Evolutionary conservation across 352 stramenopile species (phyloP), one percentile per base, ranked within the genome.

Genomic region (Pythium rhizo-oryzae): DNA sequence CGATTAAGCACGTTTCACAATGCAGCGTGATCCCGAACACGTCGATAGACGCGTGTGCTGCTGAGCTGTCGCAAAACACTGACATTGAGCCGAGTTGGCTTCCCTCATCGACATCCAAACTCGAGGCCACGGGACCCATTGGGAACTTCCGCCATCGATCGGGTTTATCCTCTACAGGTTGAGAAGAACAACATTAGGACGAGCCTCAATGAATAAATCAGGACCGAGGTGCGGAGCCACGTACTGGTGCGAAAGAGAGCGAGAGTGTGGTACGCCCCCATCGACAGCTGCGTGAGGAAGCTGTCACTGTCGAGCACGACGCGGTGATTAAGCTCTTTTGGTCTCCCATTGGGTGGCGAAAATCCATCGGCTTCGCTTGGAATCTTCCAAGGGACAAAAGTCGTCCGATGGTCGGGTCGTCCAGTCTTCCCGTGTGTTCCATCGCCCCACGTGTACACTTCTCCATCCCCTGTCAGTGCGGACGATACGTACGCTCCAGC

Each of bases 401-500:
- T 88, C 46, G 70, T 87, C 1, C 84, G 74, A 15, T 67, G 37
- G 39, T 87, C 82, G 0, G 44, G 18, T 13, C 81, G 70, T 41
- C 68, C 74, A 0, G 80, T 88, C 47, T 92, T 90, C 1, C 74
- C 71, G 30, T 86, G 74, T 4, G 47, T 69, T 23, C 72, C 76
- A 49, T 94, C 83, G 13, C 87, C 87, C 87, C 87, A 94, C 7
- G 83, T 80, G 37, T 79, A 90, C 8, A 94, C 53, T 25, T 92
- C 71, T 0, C 87, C 87, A 19, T 89, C 76, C 2, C 74, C 81
- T 43, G 74, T 84, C 11, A 94, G 67, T 4, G 79, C 84, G 7
- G 76, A 77, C 1, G 87, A 94, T 39, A 79, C 82, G 24, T 77
- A 76, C 8, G 75, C 68, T 2, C 87, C 87, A 19, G 84, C 87